Evolutionary conservation across 1,284 basidiomycete genomes (phyloP).

Genomic region (Tylopilus sp.): DNA sequence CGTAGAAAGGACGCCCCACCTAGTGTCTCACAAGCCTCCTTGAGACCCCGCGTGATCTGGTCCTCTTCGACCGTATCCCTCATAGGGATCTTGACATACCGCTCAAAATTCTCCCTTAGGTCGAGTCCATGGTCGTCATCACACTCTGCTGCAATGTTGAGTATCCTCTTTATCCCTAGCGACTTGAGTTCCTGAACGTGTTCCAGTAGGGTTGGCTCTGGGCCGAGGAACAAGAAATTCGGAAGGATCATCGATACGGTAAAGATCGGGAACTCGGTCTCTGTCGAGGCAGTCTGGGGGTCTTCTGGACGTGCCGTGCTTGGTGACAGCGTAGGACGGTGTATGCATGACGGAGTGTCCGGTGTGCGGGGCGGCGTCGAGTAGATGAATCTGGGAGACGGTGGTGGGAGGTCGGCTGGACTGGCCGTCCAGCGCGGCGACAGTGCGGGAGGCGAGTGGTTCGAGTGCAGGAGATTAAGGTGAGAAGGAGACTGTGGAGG

Average conservation of each 20-base stretch:
- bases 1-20: constrained; percentile 48
- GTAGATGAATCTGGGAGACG: constrained; percentile 38
- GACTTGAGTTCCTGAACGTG: constrained; percentile 72
- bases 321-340: constrained; percentile 40
- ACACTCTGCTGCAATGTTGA: constrained; percentile 92
- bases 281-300: constrained; percentile 50
- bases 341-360: constrained; percentile 40
- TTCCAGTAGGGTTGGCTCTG: constrained; percentile 72
- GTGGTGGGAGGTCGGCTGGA: constrained; percentile 33
- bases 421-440: constrained; percentile 36
- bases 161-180: constrained; percentile 81
- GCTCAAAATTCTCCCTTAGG: constrained; percentile 68
- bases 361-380: constrained; percentile 54
- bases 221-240: constrained; percentile 86
- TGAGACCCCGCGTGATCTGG: constrained; percentile 78
- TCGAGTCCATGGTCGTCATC: constrained; percentile 75
- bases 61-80: constrained; percentile 93
- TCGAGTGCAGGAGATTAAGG: constrained; percentile 54
- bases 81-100: constrained; percentile 87
- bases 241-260: constrained; percentile 86
- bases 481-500: constrained; percentile 58
- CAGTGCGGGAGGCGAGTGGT: constrained; percentile 51
- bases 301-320: constrained; percentile 56
- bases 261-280: constrained; percentile 62
- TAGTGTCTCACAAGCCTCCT: constrained; percentile 81